Evolutionary conservation across 108 stramenopile genomes (phyloP).

Genomic region (Stephanodiscus minutulus): DNA sequence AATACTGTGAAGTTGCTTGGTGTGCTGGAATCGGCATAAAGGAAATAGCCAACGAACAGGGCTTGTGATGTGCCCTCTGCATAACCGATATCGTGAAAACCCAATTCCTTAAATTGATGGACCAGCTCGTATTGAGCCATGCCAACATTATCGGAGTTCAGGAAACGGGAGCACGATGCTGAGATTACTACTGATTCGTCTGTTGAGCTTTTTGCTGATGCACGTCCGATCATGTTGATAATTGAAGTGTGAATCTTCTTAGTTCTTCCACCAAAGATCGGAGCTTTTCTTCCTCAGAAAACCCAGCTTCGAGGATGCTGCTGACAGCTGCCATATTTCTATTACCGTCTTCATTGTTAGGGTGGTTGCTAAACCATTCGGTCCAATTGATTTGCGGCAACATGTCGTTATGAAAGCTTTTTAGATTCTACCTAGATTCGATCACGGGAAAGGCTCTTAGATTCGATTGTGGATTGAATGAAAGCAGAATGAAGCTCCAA

Average conservation of each 20-base stretch:
- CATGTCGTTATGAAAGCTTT: no score
- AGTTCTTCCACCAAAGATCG: no score
- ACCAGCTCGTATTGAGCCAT: constrained; percentile 6
- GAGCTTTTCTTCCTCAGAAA: no score
- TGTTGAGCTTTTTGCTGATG: background rate
- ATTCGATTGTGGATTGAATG: no score
- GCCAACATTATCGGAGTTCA: constrained; percentile 1
- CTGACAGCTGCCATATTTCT: background rate
- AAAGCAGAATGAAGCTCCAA: no score
- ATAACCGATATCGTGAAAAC: background rate
- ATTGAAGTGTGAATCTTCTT: background rate
- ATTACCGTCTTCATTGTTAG: background rate
- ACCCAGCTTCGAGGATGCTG: background rate
- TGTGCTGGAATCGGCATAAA: background rate
- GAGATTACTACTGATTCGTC: background rate
- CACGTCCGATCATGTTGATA: background rate
- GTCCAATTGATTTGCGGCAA: no score
- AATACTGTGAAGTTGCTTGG: constrained; percentile 15
- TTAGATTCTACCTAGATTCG: no score
- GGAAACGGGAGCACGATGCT: background rate
- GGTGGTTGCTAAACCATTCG: no score
- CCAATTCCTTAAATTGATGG: background rate
- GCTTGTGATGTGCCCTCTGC: constrained; percentile 8
- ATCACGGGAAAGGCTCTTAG: no score
- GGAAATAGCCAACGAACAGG: background rate